Evolutionary conservation across 2,329 filamentous ascomycete species (phyloP).

Genomic region (Didymella lethalis): DNA sequence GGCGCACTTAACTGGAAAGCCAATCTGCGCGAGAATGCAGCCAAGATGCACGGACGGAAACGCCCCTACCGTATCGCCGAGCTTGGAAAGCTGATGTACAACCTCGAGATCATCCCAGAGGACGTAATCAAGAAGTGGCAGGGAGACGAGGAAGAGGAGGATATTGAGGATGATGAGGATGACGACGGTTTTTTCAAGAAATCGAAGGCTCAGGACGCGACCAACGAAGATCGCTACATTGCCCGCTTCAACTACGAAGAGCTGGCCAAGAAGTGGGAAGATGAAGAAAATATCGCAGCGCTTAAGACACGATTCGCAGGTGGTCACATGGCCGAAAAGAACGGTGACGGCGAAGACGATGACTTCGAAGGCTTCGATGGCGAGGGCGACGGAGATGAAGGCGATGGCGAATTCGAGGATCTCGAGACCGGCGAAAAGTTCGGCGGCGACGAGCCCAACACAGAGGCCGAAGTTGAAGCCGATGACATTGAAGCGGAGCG

Average conservation of each 20-base stretch:
- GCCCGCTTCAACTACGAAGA: conserved; percentile 81
- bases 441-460: conserved; percentile 50
- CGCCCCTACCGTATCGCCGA: conserved; percentile 80
- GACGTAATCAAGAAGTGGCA: conserved; percentile 83
- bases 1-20: conserved; percentile 85
- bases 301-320: conserved; percentile 79
- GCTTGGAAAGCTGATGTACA: conserved; percentile 87
- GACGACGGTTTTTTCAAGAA: conserved; percentile 71
- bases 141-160: conserved; percentile 66
- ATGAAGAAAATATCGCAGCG: conserved; percentile 77
- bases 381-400: conserved; percentile 67
- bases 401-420: conserved; percentile 85
- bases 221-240: conserved; percentile 77
- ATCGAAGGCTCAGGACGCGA: conserved; percentile 58
- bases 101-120: conserved; percentile 75
- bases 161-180: conserved; percentile 64
- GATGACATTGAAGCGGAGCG: conserved; percentile 82
- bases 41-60: conserved; percentile 72
- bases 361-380: conserved; percentile 65
- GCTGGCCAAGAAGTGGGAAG: conserved; percentile 84
- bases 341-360: conserved; percentile 48
- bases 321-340: conserved; percentile 63
- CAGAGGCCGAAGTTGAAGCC: conserved; percentile 55
- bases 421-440: conserved; percentile 77
- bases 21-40: conserved; percentile 79